Evolutionary conservation across 2,329 filamentous ascomycete genomes (phyloP).

Genomic region (Cordyceps fumosorosea): DNA sequence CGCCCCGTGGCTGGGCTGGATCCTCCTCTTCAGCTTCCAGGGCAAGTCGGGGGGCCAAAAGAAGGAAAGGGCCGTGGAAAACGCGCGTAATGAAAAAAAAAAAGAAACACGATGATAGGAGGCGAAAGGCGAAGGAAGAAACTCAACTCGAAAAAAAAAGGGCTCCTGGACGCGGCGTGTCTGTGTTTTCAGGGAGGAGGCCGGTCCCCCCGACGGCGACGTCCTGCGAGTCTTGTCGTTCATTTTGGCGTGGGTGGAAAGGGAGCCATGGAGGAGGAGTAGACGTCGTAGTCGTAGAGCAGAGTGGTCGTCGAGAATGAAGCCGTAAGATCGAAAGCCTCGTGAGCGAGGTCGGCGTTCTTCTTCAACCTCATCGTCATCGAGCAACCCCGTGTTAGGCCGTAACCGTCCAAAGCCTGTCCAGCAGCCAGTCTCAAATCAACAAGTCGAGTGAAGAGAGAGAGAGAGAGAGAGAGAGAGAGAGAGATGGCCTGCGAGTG

Average conservation of each 20-base stretch:
- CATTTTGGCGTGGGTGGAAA: neutral
- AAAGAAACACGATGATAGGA: neutral
- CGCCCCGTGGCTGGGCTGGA: neutral
- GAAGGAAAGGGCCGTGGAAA: neutral
- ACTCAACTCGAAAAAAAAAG: neutral
- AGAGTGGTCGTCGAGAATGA: no score
- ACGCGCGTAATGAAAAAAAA: neutral
- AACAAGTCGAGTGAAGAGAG: no score
- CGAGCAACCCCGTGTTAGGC: no score
- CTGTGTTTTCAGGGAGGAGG: conserved; percentile 1
- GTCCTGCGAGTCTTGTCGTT: conserved; percentile 5
- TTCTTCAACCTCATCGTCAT: no score
- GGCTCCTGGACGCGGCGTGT: no score
- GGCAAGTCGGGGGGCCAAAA: neutral
- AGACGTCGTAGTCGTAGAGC: neutral
- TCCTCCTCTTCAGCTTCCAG: neutral
- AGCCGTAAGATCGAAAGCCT: no score
- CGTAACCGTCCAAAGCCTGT: no score
- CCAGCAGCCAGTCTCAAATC: no score
- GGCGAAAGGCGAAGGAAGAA: neutral
- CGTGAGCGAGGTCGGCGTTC: no score
- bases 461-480: no score
- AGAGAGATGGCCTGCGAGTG: no score
- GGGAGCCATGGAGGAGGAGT: neutral
- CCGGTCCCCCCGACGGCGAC: neutral